Evolutionary conservation across 352 stramenopile genomes (phyloP).

Genomic region (Globisporangium mamillatum): DNA sequence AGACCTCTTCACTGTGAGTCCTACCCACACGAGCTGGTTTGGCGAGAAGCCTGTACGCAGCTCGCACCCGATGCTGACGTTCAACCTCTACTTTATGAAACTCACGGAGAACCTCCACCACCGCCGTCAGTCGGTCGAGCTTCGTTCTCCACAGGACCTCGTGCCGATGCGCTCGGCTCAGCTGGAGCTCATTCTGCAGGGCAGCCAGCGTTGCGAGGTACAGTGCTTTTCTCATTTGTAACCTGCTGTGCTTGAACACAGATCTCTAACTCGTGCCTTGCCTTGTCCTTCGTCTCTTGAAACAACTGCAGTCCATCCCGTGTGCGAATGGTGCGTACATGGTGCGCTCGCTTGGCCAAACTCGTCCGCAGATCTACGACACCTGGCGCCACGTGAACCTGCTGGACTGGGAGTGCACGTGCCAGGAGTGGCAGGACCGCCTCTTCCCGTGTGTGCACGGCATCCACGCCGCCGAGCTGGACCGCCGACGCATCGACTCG

Average conservation of each 20-base stretch:
- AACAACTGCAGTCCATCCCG: slow-evolving; percentile 58
- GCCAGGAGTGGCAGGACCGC: slow-evolving; percentile 78
- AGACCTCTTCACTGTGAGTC: slow-evolving; percentile 37
- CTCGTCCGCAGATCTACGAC: slow-evolving; percentile 52
- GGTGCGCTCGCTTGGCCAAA: slow-evolving; percentile 65
- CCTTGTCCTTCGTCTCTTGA: background rate
- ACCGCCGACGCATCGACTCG: slow-evolving; percentile 67
- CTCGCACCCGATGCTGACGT: slow-evolving; percentile 60
- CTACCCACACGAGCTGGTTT: slow-evolving; percentile 56
- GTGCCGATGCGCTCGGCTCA: slow-evolving; percentile 60
- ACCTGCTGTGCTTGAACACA: background rate
- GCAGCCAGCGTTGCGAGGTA: slow-evolving; percentile 78
- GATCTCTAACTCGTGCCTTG: background rate
- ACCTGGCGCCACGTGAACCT: slow-evolving; percentile 79
- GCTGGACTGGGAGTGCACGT: slow-evolving; percentile 73
- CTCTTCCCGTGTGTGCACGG: slow-evolving; percentile 75
- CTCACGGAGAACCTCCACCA: slow-evolving; percentile 69
- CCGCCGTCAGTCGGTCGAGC: slow-evolving; percentile 53
- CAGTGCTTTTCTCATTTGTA: slow-evolving; percentile 4
- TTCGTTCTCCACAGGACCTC: slow-evolving; percentile 53
- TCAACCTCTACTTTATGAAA: slow-evolving; percentile 73
- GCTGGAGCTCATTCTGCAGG: slow-evolving; percentile 65
- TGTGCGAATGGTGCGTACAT: slow-evolving; percentile 79
- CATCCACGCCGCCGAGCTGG: slow-evolving; percentile 70
- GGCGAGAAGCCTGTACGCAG: slow-evolving; percentile 53